Evolutionary conservation across 768 basidiomycete genomes (phyloP).

Genomic region (Leccinum broughii): DNA sequence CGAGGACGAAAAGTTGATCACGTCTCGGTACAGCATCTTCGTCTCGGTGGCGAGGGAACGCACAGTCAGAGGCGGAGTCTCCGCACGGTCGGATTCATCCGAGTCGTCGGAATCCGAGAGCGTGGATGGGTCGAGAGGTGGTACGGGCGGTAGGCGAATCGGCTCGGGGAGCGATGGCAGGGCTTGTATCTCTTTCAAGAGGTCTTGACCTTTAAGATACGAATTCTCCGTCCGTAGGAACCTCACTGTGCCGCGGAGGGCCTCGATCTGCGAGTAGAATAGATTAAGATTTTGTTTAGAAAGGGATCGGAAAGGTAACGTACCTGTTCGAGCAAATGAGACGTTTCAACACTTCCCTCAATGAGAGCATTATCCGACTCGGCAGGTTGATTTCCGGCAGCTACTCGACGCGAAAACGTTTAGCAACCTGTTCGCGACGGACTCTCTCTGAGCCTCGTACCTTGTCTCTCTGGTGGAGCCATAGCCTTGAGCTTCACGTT

Average conservation of each 20-base stretch:
- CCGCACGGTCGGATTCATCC: constrained; percentile 58
- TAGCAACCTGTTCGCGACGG: not conserved
- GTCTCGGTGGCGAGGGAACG: constrained; percentile 78
- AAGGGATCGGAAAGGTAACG: constrained; percentile 10
- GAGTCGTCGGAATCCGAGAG: constrained; percentile 66
- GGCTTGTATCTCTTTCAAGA: constrained; percentile 77
- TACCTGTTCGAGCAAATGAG: constrained; percentile 87
- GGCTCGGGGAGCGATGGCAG: constrained; percentile 65
- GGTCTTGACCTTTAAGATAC: constrained; percentile 89
- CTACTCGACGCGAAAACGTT: constrained; percentile 23
- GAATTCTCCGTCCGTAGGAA: constrained; percentile 94
- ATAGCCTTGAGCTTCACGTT: constrained; percentile 77
- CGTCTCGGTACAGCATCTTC: constrained; percentile 85
- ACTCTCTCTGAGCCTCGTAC: constrained; percentile 39
- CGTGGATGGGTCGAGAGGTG: constrained; percentile 64
- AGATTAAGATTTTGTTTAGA: constrained; percentile 1
- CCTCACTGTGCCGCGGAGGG: constrained; percentile 85
- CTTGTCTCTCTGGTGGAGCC: constrained; percentile 67
- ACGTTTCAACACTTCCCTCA: constrained; percentile 84
- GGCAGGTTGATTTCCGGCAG: constrained; percentile 47
- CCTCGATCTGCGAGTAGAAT: constrained; percentile 65
- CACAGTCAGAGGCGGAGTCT: constrained; percentile 49
- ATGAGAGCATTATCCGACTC: constrained; percentile 65
- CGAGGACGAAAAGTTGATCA: constrained; percentile 80
- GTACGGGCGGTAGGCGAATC: constrained; percentile 53